A percentile compares a stretch with the other conserved stretches of the same genome.
Conservation (phyloP, 2,329 filamentous ascomycete genomes). For the Tolypocladium guangdongense region DNA sequence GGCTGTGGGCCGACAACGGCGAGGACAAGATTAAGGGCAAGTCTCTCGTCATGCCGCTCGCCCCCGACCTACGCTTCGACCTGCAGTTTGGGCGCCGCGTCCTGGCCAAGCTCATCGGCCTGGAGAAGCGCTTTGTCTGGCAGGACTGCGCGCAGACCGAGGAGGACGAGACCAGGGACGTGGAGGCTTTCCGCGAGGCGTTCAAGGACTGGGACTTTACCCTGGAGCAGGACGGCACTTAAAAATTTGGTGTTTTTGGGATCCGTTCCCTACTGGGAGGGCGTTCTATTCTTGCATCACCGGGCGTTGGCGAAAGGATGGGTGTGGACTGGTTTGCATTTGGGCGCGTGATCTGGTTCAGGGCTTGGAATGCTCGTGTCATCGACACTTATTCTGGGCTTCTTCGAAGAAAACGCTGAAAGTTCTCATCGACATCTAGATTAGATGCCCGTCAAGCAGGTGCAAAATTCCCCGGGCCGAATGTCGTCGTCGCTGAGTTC, state of each 20-base stretch:
- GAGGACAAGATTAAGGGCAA: constrained; percentile 45
- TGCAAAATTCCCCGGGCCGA: background rate
- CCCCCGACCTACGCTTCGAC: constrained; percentile 67
- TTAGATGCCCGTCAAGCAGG: background rate
- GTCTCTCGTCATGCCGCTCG: constrained; percentile 63
- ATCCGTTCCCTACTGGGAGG: background rate
- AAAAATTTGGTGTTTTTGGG: background rate
- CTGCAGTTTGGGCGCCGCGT: constrained; percentile 83
- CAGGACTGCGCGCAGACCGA: constrained; percentile 68
- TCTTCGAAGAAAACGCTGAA: background rate
- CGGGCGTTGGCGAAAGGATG: background rate
- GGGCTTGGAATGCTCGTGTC: background rate
- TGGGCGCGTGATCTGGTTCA: background rate
- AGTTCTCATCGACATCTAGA: background rate
- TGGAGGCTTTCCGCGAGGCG: constrained; percentile 64
- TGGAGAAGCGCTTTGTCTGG: constrained; percentile 77
- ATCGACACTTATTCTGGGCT: background rate
- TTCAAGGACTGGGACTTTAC: constrained; percentile 88
- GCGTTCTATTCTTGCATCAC: background rate
- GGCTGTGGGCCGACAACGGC: constrained; percentile 59
- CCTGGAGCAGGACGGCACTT: constrained; percentile 11
- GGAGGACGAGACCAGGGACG: constrained; percentile 70
- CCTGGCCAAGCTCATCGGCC: constrained; percentile 71
- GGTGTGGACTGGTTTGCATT: background rate
- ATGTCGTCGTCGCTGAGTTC: background rate